Conservation (phyloP, 228 moss, liverwort and hornwort genomes). For the Sphagnum fallax region DNA sequence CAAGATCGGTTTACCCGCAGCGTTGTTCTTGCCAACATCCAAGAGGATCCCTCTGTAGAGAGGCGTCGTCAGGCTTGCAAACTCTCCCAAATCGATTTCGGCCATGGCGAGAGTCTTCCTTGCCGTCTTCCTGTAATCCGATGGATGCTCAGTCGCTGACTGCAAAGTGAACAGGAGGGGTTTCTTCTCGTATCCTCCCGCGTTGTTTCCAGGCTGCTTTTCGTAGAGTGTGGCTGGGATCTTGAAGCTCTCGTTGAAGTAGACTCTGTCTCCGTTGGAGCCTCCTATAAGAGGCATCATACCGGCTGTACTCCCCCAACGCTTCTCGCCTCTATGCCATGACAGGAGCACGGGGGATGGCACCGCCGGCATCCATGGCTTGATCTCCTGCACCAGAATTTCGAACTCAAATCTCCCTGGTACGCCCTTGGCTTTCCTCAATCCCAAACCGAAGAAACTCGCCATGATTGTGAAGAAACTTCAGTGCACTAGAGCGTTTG, state of each 20-base stretch:
- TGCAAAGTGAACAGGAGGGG: slow-evolving; percentile 37
- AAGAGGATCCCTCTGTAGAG: slow-evolving; percentile 40
- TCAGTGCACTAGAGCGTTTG: too few relatives aligned
- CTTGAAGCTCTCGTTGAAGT: slow-evolving; percentile 64
- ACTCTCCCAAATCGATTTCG: slow-evolving; percentile 63
- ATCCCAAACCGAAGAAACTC: slow-evolving; percentile 53
- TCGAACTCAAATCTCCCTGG: slow-evolving; percentile 64
- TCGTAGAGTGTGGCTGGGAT: slow-evolving; percentile 52
- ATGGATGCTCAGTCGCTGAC: slow-evolving; percentile 20
- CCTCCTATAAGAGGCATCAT: slow-evolving; percentile 33
- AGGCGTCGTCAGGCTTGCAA: slow-evolving; percentile 30
- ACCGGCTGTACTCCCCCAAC: slow-evolving; percentile 46
- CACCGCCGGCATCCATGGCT: slow-evolving; percentile 49
- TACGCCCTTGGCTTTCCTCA: slow-evolving; percentile 51
- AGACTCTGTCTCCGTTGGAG: slow-evolving; percentile 40
- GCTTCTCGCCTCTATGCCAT: slow-evolving; percentile 73
- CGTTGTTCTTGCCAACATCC: slow-evolving; percentile 24
- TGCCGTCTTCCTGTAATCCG: slow-evolving; percentile 20
- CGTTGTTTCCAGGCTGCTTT: slow-evolving; percentile 19
- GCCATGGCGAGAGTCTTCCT: slow-evolving; percentile 38
- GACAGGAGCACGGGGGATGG: slow-evolving; percentile 43
- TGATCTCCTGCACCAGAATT: slow-evolving; percentile 70
- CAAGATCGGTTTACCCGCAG: slow-evolving; percentile 30
- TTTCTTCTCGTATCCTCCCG: slow-evolving; percentile 52
- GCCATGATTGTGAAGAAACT: too few relatives aligned